These are phyloP conservation scores for Tricholoma saponaceum DNA, from an alignment of 768 basidiomycete genomes.

Conservation along the genomic window DNA sequence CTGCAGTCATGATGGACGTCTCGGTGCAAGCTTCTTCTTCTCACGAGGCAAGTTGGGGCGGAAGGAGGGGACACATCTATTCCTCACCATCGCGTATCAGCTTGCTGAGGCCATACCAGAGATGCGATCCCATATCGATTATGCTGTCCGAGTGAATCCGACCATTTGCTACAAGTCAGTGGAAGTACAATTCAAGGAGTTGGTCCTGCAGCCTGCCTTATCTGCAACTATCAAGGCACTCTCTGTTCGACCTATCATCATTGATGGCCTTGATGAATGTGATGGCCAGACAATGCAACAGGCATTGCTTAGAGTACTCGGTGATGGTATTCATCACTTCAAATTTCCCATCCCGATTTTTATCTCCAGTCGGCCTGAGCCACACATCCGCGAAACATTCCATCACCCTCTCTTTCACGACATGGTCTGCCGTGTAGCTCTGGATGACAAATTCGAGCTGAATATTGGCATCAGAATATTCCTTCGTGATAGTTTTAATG, in stretches of 20 bases:
- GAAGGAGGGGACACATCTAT: slow-evolving; percentile 17
- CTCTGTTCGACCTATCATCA: background rate
- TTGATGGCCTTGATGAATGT: slow-evolving; percentile 1
- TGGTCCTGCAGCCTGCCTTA: background rate
- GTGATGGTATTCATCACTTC: background rate
- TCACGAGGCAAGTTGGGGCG: slow-evolving; percentile 22
- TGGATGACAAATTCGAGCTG: background rate
- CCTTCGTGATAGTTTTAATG: background rate
- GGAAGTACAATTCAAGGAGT: background rate
- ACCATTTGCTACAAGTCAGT: background rate
- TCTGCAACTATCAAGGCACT: background rate
- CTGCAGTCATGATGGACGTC: slow-evolving; percentile 11
- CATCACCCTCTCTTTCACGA: background rate
- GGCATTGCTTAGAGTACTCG: background rate
- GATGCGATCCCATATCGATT: background rate
- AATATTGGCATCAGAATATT: background rate
- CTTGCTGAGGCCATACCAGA: slow-evolving; percentile 11
- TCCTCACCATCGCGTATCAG: slow-evolving; percentile 27
- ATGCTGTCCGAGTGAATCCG: background rate
- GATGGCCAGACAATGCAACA: background rate
- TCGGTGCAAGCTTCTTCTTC: slow-evolving; percentile 33
- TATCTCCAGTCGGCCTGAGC: background rate
- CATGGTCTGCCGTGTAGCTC: background rate
- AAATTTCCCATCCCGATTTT: background rate
- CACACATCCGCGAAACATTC: background rate